phyloP scores from a whole-genome alignment of 2,329 filamentous ascomycete genomes.

The Xylariaceae sp. region DNA sequence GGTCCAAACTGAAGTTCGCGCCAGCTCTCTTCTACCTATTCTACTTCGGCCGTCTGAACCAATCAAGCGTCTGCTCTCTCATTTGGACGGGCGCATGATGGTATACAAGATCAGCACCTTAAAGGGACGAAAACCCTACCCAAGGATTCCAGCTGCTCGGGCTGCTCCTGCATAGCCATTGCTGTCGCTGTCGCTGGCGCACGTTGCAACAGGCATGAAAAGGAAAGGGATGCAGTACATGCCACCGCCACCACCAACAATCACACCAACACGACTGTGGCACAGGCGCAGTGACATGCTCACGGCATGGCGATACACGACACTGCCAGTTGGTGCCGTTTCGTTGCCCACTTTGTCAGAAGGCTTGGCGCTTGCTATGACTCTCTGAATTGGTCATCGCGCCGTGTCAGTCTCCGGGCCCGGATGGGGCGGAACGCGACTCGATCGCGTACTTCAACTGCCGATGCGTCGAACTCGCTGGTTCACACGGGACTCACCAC shows the following conservation, averaged over 20 bases:
- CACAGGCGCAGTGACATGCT: not conserved
- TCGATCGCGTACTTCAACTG: not conserved
- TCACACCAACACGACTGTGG: not conserved
- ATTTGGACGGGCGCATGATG: constrained; percentile 10
- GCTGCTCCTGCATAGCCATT: not conserved
- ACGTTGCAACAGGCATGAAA: not conserved
- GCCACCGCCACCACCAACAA: not conserved
- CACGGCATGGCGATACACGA: not conserved
- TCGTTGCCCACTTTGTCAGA: not conserved
- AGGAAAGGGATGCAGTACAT: constrained; percentile 1
- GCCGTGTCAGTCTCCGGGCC: not conserved
- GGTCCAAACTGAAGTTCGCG: not conserved
- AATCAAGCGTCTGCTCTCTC: not conserved
- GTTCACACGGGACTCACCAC: too few species aligned
- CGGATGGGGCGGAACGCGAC: not conserved
- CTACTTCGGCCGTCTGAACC: too few species aligned
- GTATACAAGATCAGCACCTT: not conserved
- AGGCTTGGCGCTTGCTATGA: not conserved
- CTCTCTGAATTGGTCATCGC: not conserved
- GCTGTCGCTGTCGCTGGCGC: constrained; percentile 11
- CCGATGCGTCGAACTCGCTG: too few species aligned
- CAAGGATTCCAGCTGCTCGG: constrained; percentile 7
- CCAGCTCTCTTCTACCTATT: not conserved
- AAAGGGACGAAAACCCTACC: constrained; percentile 5
- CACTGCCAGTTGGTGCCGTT: not conserved